Percentiles rank a stretch among this genome's conserved stretches.
These are phyloP conservation scores for Solidago caesia DNA, from an alignment of 129 eudicot genomes.

Conservation along the genomic window DNA sequence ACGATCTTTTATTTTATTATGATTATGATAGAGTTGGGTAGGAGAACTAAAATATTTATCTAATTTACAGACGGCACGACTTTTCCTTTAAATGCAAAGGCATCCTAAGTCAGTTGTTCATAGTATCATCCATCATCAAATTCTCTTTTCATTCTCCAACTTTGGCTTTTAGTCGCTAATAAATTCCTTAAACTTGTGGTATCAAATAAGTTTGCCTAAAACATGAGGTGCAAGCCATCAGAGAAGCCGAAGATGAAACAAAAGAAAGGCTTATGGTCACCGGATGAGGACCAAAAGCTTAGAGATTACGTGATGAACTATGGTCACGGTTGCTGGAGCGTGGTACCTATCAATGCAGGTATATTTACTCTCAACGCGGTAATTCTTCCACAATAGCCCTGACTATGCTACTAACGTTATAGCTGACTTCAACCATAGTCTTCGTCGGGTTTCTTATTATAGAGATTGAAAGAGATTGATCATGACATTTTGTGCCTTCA, in stretches of 20 bases:
- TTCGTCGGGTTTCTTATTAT: not conserved
- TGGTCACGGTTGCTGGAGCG: constrained; percentile 91
- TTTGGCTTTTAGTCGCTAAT: constrained; percentile 1
- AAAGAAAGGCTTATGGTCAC: constrained; percentile 92
- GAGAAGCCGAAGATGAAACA: constrained; percentile 54
- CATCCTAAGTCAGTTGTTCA: constrained; percentile 20
- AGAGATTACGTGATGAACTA: constrained; percentile 58
- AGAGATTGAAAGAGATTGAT: constrained; percentile 16
- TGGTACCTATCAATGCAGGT: constrained; percentile 77
- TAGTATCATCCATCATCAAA: constrained; percentile 25
- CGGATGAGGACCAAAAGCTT: constrained; percentile 80
- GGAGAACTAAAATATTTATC: constrained; percentile 17
- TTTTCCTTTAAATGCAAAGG: constrained; percentile 18
- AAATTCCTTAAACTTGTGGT: not conserved
- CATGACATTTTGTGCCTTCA: constrained; percentile 7
- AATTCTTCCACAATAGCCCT: constrained; percentile 5
- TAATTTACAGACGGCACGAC: constrained; percentile 1
- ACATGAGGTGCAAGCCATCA: constrained; percentile 47
- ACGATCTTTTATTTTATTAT: constrained; percentile 5
- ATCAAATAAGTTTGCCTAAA: not conserved
- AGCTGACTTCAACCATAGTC: not conserved
- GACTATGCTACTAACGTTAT: not conserved
- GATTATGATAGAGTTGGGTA: constrained; percentile 6
- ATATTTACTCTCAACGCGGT: constrained; percentile 19
- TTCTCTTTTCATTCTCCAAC: constrained; percentile 24